Conservation (phyloP, 2,329 filamentous ascomycete genomes). For the Beauveria bassiana region DNA sequence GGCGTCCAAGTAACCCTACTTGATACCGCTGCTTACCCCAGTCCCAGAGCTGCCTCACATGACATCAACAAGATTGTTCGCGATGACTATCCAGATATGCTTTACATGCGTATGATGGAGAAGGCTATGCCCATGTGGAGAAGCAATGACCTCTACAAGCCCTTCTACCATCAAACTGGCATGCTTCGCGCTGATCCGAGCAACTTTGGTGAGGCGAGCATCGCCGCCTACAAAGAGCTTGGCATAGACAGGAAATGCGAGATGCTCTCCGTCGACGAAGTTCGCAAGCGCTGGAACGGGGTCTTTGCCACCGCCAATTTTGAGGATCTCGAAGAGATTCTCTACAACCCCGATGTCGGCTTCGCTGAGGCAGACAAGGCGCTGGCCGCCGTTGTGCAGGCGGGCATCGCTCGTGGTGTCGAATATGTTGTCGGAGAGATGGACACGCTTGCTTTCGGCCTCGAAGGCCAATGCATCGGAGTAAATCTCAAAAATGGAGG, state of each 20-base stretch:
- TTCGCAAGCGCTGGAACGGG: constrained; percentile 46
- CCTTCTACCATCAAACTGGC: constrained; percentile 49
- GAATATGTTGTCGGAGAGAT: constrained; percentile 47
- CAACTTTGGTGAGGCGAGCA: constrained; percentile 37
- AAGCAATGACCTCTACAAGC: constrained; percentile 40
- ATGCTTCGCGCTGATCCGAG: constrained; percentile 37
- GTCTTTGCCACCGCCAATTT: constrained; percentile 51
- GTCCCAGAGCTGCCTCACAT: constrained; percentile 37
- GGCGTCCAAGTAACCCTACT: constrained; percentile 27
- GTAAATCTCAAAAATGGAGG: constrained; percentile 40
- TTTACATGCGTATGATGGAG: constrained; percentile 33
- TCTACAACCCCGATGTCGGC: constrained; percentile 51
- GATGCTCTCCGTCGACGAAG: constrained; percentile 41
- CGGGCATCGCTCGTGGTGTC: constrained; percentile 44
- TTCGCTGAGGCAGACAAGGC: constrained; percentile 53
- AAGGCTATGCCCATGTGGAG: constrained; percentile 34
- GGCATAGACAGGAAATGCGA: constrained; percentile 32
- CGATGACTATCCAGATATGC: constrained; percentile 32
- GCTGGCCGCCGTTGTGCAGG: constrained; percentile 45
- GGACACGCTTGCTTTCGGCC: constrained; percentile 37
- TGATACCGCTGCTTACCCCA: constrained; percentile 28
- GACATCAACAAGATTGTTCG: constrained; percentile 38
- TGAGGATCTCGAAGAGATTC: constrained; percentile 44
- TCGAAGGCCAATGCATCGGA: constrained; percentile 38
- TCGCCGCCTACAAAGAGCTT: constrained; percentile 28